Base-by-base conservation (phyloP, 306 rosid genomes). In the Citrullus colocynthis region DNA sequence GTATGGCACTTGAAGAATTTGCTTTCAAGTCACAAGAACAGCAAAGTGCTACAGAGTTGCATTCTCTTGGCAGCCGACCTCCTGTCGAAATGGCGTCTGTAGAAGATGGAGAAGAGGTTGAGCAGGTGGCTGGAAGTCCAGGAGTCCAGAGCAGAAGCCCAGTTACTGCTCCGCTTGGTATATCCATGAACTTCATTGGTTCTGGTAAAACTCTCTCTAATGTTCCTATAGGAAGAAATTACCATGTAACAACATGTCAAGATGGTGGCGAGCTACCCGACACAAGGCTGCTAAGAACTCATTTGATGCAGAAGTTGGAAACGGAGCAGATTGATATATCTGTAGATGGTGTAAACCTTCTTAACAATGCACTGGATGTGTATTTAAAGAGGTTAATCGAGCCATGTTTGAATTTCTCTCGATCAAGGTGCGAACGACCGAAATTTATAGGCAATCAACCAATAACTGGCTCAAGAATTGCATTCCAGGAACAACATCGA, bases 31-130 rank as follows among this genome's bases (percentile, higher is more conserved):
- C 83, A 32, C 91, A 56, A 78, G 91, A 91, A 90, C 96, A 87
- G 89, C 97, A 88, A 82, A 89, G 96, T 85, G 90, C 98, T 58
- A 91, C 94, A 12, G 99, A 96, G 81, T 84, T 96, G 88, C 86
- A 89, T 85, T 96, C 99, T 82, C 93, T 96, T 54, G 96, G 97
- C 15, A 92, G 99, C 78, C 89, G 97, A 74, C 98, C 99, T 77
- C 99, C 99, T 0, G 84, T 87, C 48, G 89, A 88, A 80, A 88
- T 86, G 85, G 85, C 84, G 28, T 96, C 98, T 5, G 99, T 96
- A 58, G 99, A 96, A 88, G 99, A 96, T 28, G 99, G 99, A 14
- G 99, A 96, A 82, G 99, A 96, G 89, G 99, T 96, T 62, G 98
- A 92, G 83, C 98, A 96, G 86, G 80, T 74, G 61, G 86, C 96